Evolutionary conservation across 345 rosid genomes (phyloP).

Genomic region (Salix purpurea): DNA sequence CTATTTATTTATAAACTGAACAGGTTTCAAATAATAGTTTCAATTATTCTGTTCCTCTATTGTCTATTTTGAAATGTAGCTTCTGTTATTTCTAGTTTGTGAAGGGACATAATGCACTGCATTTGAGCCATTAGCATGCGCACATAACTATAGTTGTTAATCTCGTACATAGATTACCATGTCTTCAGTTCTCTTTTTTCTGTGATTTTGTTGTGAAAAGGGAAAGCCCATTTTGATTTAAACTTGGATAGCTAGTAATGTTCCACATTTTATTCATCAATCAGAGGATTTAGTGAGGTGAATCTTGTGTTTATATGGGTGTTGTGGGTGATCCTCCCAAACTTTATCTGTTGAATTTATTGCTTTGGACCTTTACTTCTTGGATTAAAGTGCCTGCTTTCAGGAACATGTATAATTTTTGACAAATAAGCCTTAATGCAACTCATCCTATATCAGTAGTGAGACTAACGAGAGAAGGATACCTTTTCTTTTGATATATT

Average conservation of each 20-base stretch:
- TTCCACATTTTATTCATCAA: not conserved
- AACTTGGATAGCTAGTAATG: not conserved
- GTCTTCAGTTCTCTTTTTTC: not conserved
- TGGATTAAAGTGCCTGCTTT: not conserved
- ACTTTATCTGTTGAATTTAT: not conserved
- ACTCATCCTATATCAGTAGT: not conserved
- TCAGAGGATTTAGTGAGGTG: not conserved
- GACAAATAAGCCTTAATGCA: not conserved
- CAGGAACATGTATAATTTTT: not conserved
- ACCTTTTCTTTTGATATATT: not conserved
- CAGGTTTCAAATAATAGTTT: conserved; percentile 8
- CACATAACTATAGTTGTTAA: conserved; percentile 6
- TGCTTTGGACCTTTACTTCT: not conserved
- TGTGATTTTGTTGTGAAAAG: not conserved
- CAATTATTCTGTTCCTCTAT: conserved; percentile 13
- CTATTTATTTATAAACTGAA: conserved; percentile 19
- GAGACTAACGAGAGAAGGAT: not conserved
- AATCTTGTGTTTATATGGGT: not conserved
- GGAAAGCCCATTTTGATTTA: too few species aligned
- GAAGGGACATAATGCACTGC: conserved; percentile 28
- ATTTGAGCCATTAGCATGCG: conserved; percentile 29
- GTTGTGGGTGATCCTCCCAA: not conserved
- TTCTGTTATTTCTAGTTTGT: conserved; percentile 31
- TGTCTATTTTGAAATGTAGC: conserved; percentile 21
- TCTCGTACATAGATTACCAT: not conserved